Evolutionary conservation across 192 early-diverging fungal genomes (phyloP).

Genomic region (Linderina pennispora): DNA sequence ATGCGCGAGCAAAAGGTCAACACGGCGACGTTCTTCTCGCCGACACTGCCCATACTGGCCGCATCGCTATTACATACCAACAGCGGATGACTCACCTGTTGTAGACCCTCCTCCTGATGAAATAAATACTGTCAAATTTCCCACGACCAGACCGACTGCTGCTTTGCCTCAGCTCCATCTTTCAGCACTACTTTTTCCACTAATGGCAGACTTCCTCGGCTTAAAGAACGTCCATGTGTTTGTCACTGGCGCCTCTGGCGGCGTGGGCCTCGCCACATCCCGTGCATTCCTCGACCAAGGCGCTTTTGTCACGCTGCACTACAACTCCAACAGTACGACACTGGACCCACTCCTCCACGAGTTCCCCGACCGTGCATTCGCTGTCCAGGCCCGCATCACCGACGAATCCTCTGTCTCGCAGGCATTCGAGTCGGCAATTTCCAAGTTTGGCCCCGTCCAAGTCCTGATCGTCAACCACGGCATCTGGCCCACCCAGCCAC

Average conservation of each 20-base stretch:
- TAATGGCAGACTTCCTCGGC: conserved; percentile 24
- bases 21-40: conserved; percentile 47
- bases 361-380: conserved; percentile 14
- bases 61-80: conserved; percentile 41
- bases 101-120: too few relatives aligned
- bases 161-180: too few relatives aligned
- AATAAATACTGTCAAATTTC: too few relatives aligned
- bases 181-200: too few relatives aligned
- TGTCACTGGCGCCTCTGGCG: conserved; percentile 55
- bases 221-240: conserved; percentile 43
- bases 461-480: conserved; percentile 53
- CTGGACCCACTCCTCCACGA: conserved; percentile 20
- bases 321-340: conserved; percentile 29
- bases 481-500: conserved; percentile 47
- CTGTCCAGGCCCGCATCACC: conserved; percentile 32
- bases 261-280: conserved; percentile 47
- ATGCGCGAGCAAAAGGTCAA: conserved; percentile 48
- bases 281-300: conserved; percentile 45
- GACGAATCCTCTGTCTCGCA: conserved; percentile 31
- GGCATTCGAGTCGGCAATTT: conserved; percentile 7
- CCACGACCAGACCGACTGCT: too few relatives aligned
- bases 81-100: too few relatives aligned
- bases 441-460: conserved; percentile 39
- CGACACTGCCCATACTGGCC: conserved; percentile 43
- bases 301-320: conserved; percentile 48